Conservation (phyloP, 345 rosid genomes). For the Aquilaria sinensis region DNA sequence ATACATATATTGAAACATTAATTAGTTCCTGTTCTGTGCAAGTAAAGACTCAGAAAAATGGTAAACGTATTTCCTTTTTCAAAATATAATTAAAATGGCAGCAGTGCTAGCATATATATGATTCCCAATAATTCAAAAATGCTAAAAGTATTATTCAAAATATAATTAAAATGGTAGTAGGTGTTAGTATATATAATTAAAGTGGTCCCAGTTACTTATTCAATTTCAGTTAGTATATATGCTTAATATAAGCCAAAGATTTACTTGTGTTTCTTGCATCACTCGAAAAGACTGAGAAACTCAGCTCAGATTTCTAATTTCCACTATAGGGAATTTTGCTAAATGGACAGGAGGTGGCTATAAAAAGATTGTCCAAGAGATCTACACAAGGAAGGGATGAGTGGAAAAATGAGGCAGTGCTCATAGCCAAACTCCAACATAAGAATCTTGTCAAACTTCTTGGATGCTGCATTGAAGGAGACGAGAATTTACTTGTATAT, state of each 20-base stretch:
- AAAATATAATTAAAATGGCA: no score
- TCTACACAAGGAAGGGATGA: constrained; percentile 7
- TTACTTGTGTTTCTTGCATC: not conserved
- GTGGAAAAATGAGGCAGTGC: constrained; percentile 4
- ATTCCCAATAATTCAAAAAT: no score
- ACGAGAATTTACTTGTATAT: constrained; percentile 7
- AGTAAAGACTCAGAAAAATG: no score
- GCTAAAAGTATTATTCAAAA: no score
- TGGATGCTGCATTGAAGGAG: constrained; percentile 3
- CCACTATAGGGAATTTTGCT: not conserved
- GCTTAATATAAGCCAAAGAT: no score
- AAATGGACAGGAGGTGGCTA: not conserved
- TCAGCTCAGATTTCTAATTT: not conserved
- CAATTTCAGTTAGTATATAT: no score
- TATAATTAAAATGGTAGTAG: no score
- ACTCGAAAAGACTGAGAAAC: not conserved
- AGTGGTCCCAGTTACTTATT: no score
- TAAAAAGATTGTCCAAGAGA: constrained; percentile 1
- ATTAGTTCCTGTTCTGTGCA: constrained; percentile 7
- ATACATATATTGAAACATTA: no score
- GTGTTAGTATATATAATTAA: no score
- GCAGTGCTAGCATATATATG: no score
- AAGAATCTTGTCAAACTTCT: constrained; percentile 8
- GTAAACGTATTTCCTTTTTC: no score
- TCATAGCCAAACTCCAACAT: constrained; percentile 10